Conservation (phyloP, 2,329 filamentous ascomycete species). For the Neopestalotiopsis sp. region DNA sequence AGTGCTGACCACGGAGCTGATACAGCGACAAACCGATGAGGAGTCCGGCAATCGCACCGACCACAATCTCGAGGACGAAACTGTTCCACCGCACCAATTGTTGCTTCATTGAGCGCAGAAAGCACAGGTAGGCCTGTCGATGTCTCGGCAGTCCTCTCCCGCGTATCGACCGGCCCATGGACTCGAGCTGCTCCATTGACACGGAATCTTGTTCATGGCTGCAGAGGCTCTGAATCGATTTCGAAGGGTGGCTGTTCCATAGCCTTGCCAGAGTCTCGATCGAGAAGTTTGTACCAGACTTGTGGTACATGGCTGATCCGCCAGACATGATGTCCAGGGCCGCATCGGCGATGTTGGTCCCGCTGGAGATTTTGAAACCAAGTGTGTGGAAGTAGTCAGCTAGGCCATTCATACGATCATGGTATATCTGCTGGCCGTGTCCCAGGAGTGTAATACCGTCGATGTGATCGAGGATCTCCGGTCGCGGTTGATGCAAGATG, state of each 20-base stretch:
- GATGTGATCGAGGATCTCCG: slow-evolving; percentile 12
- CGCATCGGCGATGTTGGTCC: slow-evolving; percentile 5
- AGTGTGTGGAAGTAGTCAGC: background rate
- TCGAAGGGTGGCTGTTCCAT: background rate
- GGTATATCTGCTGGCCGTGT: background rate
- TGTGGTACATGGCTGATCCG: background rate
- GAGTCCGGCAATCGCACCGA: slow-evolving; percentile 7
- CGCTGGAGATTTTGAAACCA: slow-evolving; percentile 5
- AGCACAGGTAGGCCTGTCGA: slow-evolving; percentile 1
- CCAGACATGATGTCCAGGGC: slow-evolving; percentile 6
- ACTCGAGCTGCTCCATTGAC: slow-evolving; percentile 6
- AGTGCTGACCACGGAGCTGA: slow-evolving; percentile 4
- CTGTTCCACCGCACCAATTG: slow-evolving; percentile 8
- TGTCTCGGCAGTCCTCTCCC: background rate
- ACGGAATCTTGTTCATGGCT: background rate
- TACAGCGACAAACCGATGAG: slow-evolving; percentile 7
- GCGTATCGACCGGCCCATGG: background rate
- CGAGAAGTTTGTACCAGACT: slow-evolving; percentile 6
- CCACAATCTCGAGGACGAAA: slow-evolving; percentile 10
- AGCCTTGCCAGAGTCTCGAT: background rate
- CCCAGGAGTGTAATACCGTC: slow-evolving; percentile 10
- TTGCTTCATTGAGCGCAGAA: slow-evolving; percentile 14
- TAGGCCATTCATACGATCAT: background rate
- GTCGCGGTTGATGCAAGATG: slow-evolving; percentile 9
- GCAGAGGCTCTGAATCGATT: background rate